Percentiles rank a stretch among this genome's conserved stretches.
These are phyloP conservation scores for Spathaspora boniae DNA, from an alignment of 805 yeast species.

Conservation along the genomic window DNA sequence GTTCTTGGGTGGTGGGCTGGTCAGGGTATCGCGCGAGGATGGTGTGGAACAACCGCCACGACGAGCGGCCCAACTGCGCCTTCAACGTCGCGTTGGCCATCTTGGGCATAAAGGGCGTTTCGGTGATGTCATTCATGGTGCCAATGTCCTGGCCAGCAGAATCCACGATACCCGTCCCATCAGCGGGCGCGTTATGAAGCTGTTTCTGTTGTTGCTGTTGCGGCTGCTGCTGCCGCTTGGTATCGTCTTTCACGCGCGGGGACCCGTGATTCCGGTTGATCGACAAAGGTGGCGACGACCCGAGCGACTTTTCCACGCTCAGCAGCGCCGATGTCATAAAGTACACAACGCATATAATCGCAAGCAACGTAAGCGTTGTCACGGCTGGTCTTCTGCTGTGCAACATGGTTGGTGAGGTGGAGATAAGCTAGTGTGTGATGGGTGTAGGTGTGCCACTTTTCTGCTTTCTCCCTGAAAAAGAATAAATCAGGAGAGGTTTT, in stretches of 20 bases:
- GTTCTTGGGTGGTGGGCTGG: conserved; percentile 61
- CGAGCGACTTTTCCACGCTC: conserved; percentile 17
- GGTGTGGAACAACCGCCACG: conserved; percentile 91
- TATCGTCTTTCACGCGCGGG: conserved; percentile 1
- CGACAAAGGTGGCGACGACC: conserved; percentile 21
- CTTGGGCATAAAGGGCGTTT: conserved; percentile 79
- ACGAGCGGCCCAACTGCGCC: conserved; percentile 85
- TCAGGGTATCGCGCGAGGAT: conserved; percentile 91
- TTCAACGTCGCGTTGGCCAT: conserved; percentile 83
- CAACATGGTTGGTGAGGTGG: too few species aligned
- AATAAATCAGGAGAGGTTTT: too few species aligned
- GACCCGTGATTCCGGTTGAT: conserved; percentile 14
- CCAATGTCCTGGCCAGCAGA: not conserved
- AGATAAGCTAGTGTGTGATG: too few species aligned
- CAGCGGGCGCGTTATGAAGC: too few species aligned
- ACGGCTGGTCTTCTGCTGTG: conserved; percentile 23
- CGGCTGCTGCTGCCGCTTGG: not conserved
- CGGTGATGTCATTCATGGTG: conserved; percentile 16
- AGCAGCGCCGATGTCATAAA: conserved; percentile 21
- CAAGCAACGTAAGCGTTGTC: conserved; percentile 21
- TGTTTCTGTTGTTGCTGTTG: conserved; percentile 1
- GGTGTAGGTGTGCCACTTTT: too few species aligned
- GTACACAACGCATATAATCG: conserved; percentile 24
- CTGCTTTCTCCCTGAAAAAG: too few species aligned
- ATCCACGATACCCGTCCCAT: conserved; percentile 1